A percentile compares a stretch with the other conserved stretches of the same genome.
Evolutionary conservation across 768 basidiomycete species (phyloP).

Genomic region (Lyophyllum semitale): DNA sequence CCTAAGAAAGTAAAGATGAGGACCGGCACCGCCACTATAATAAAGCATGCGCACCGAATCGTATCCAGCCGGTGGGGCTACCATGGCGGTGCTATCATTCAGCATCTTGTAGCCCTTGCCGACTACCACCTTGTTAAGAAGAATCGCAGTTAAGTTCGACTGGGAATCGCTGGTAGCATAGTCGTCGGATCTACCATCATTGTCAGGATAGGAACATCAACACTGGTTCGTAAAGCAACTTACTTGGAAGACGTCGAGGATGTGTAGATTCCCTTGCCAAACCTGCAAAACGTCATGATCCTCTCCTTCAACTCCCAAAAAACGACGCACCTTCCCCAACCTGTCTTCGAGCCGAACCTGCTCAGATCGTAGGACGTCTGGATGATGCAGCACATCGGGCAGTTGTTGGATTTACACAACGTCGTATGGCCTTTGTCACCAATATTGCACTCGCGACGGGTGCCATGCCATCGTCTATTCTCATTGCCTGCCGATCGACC

Average conservation of each 20-base stretch:
- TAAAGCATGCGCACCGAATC: slow-evolving; percentile 55
- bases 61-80: slow-evolving; percentile 60
- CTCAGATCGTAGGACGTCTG: slow-evolving; percentile 64
- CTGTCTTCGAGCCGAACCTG: slow-evolving; percentile 68
- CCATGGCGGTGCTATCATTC: slow-evolving; percentile 55
- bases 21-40: not conserved
- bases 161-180: slow-evolving; percentile 62
- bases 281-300: slow-evolving; percentile 35
- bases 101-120: slow-evolving; percentile 70
- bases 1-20: slow-evolving; percentile 36
- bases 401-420: slow-evolving; percentile 57
- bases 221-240: slow-evolving; percentile 14
- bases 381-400: slow-evolving; percentile 66
- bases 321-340: slow-evolving; percentile 61
- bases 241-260: slow-evolving; percentile 80
- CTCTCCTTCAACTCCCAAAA: not conserved
- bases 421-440: slow-evolving; percentile 61
- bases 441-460: slow-evolving; percentile 61
- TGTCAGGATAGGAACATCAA: not conserved
- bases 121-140: slow-evolving; percentile 76
- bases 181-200: slow-evolving; percentile 56
- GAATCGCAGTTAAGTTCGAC: slow-evolving; percentile 61
- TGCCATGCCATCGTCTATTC: slow-evolving; percentile 78
- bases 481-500: slow-evolving; percentile 69
- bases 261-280: slow-evolving; percentile 72